Evolutionary conservation across 371 early-diverging fungal species (phyloP).

Genomic region (Actinomortierella ambigua): DNA sequence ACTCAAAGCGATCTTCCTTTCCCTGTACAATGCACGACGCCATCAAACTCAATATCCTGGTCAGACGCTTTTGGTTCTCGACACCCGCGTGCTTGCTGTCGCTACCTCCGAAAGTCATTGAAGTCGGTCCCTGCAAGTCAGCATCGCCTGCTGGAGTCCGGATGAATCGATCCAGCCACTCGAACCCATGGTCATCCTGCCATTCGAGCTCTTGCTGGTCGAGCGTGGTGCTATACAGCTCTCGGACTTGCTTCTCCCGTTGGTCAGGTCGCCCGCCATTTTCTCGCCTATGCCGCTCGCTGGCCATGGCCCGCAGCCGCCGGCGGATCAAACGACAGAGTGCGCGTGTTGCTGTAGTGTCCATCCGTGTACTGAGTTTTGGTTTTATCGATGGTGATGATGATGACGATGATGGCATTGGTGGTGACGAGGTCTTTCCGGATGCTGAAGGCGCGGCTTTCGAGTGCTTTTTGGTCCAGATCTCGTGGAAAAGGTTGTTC

Average conservation of each 20-base stretch:
- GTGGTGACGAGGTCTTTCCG: too few species aligned
- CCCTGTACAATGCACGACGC: constrained; percentile 22
- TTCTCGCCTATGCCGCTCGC: constrained; percentile 18
- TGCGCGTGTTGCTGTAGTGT: constrained; percentile 27
- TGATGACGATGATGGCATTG: too few species aligned
- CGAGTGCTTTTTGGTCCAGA: constrained; percentile 29
- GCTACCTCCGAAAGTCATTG: too few species aligned
- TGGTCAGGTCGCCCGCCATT: not conserved
- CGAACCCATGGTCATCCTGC: constrained; percentile 32
- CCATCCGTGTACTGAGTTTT: constrained; percentile 4
- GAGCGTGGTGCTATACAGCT: constrained; percentile 27
- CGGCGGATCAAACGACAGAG: constrained; percentile 32
- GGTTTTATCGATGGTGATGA: too few species aligned
- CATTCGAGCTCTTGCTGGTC: constrained; percentile 38
- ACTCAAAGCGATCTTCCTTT: constrained; percentile 25
- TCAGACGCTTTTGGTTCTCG: too few species aligned
- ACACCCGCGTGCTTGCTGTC: too few species aligned
- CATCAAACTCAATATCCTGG: too few species aligned
- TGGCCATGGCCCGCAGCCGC: constrained; percentile 25
- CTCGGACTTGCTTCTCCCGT: constrained; percentile 32
- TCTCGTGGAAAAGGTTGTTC: constrained; percentile 16
- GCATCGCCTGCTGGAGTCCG: too few species aligned
- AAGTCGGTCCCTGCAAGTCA: too few species aligned
- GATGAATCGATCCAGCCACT: constrained; percentile 24
- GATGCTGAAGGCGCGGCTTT: too few species aligned